Percentiles rank a stretch among this genome's conserved stretches.
Evolutionary conservation across 2,329 filamentous ascomycete genomes (phyloP).

Genomic region (Colletotrichum shisoi): DNA sequence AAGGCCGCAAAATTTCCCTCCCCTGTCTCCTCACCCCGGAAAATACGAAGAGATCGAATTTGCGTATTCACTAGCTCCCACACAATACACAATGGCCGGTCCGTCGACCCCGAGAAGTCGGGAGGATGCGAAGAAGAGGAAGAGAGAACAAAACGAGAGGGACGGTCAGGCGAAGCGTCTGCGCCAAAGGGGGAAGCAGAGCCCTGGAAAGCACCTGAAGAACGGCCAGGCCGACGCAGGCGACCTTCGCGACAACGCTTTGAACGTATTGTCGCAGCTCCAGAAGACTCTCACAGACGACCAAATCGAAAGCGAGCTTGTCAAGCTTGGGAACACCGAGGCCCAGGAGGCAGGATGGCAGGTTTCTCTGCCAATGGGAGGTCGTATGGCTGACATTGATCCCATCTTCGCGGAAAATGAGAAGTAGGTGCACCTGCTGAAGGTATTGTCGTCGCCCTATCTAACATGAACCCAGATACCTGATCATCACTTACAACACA

Average conservation of each 20-base stretch:
- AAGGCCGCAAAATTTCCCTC: slow-evolving; percentile 6
- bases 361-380: slow-evolving; percentile 70
- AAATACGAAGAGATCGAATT: background rate
- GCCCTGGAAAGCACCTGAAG: slow-evolving; percentile 34
- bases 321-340: slow-evolving; percentile 32
- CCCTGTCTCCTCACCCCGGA: slow-evolving; percentile 2
- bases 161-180: slow-evolving; percentile 51
- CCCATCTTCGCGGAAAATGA: slow-evolving; percentile 69
- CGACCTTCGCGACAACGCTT: slow-evolving; percentile 38
- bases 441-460: slow-evolving; percentile 23
- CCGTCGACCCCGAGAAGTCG: slow-evolving; percentile 46
- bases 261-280: slow-evolving; percentile 37
- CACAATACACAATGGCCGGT: slow-evolving; percentile 48
- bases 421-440: slow-evolving; percentile 55
- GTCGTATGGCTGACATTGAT: slow-evolving; percentile 70
- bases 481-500: slow-evolving; percentile 78
- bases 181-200: slow-evolving; percentile 45
- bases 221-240: slow-evolving; percentile 26
- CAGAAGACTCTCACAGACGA: slow-evolving; percentile 32
- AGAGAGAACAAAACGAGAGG: slow-evolving; percentile 55
- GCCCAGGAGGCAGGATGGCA: slow-evolving; percentile 58
- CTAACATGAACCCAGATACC: slow-evolving; percentile 61
- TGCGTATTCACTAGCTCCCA: background rate
- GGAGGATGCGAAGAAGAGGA: slow-evolving; percentile 57
- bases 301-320: slow-evolving; percentile 31